Percentiles rank a stretch among this genome's conserved stretches.
Conservation (phyloP, 2,329 filamentous ascomycete genomes). For the Volutella citrinella region DNA sequence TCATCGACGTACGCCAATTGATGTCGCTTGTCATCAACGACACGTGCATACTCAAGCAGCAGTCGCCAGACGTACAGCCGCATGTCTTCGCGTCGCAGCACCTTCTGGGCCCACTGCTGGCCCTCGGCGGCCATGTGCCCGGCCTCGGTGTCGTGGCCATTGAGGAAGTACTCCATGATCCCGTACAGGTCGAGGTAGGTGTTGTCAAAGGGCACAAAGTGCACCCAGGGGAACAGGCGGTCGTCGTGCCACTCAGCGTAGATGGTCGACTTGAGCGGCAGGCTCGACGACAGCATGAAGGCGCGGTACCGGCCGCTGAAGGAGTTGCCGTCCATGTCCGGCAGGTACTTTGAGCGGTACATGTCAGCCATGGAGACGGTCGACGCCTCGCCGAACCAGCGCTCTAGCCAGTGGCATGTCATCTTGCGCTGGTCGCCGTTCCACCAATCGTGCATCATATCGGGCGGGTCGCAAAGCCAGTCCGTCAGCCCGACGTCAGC, state of each 20-base stretch:
- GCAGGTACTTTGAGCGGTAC: too few relatives aligned
- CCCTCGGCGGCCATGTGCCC: slow-evolving; percentile 63
- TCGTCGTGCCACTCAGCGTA: slow-evolving; percentile 59
- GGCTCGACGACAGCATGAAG: slow-evolving; percentile 44
- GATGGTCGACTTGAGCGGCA: slow-evolving; percentile 50
- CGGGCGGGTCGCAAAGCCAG: slow-evolving; percentile 50
- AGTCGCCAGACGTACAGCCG: slow-evolving; percentile 66
- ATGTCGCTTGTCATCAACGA: slow-evolving; percentile 50
- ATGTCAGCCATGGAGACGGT: too few relatives aligned
- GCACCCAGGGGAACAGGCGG: slow-evolving; percentile 52
- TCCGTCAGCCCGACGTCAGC: slow-evolving; percentile 54
- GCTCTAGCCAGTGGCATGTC: too few relatives aligned
- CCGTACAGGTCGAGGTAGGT: too few relatives aligned
- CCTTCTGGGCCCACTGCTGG: slow-evolving; percentile 65
- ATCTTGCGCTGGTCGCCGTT: too few relatives aligned
- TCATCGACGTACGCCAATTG: slow-evolving; percentile 55
- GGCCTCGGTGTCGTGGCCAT: slow-evolving; percentile 55
- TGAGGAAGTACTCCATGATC: too few relatives aligned
- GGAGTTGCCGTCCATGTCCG: slow-evolving; percentile 56
- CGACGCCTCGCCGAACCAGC: too few relatives aligned
- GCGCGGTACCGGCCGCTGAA: slow-evolving; percentile 52
- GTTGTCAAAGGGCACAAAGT: too few relatives aligned
- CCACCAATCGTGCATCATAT: too few relatives aligned
- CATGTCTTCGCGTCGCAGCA: slow-evolving; percentile 71
- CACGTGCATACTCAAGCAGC: slow-evolving; percentile 60